phyloP scores from a whole-genome alignment of 176 grass and related monocot genomes.

The Rhipidocladum racemiflorum region DNA sequence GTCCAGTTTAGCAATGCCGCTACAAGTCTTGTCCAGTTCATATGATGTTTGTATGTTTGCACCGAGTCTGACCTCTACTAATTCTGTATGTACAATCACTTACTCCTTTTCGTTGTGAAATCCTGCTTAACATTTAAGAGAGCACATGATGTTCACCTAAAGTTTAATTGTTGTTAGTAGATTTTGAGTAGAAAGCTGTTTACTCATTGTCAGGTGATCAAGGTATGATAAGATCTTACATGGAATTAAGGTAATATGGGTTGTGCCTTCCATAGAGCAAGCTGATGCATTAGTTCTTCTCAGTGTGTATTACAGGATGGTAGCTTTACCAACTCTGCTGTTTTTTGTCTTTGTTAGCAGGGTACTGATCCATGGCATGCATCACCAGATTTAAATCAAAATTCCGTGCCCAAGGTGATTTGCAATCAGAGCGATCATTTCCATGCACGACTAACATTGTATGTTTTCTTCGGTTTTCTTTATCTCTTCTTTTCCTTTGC shows the following conservation, averaged over 20 bases:
- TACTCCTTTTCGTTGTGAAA: not conserved
- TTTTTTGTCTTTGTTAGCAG: too few relatives aligned
- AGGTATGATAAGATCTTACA: not conserved
- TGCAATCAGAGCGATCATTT: not conserved
- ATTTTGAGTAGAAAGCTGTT: not conserved
- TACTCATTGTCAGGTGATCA: not conserved
- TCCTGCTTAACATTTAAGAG: not conserved
- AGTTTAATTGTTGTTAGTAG: not conserved
- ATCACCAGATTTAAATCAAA: not conserved
- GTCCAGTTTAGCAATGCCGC: not conserved
- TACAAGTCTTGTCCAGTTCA: not conserved
- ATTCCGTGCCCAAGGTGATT: slow-evolving; percentile 14
- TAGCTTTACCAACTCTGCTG: too few relatives aligned
- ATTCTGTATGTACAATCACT: not conserved
- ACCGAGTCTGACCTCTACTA: not conserved
- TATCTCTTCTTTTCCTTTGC: too few relatives aligned
- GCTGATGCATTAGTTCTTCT: too few relatives aligned
- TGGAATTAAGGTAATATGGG: not conserved
- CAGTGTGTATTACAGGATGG: too few relatives aligned
- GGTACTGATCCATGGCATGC: not conserved
- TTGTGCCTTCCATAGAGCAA: not conserved
- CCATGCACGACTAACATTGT: not conserved
- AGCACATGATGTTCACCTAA: too few relatives aligned
- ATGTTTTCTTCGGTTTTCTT: too few relatives aligned
- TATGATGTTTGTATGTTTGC: not conserved